Base-by-base conservation (phyloP, 768 basidiomycete species). In the Coprinopsis strossmayeri region DNA sequence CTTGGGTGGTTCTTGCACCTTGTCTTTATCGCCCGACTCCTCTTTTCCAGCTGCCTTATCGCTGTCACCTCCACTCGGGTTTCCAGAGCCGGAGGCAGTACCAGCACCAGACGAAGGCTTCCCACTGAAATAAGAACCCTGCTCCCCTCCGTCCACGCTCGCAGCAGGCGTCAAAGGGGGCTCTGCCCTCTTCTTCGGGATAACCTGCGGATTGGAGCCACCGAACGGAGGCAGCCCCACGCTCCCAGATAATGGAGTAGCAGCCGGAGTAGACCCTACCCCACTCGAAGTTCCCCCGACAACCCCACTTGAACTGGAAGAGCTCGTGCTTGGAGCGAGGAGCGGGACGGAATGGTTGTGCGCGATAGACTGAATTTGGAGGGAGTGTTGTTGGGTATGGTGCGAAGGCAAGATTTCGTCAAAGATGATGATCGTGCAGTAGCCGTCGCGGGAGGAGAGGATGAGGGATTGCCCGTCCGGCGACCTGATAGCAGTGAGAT, bases 381-480 rank as follows among this genome's bases (percentile, higher is more conserved):
- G 77, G 3, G 87, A 81, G 51, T 90, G 87, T 61, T 94, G 94
- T 59, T 97, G 94, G 1, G 84, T 93, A 54, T 90, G 85, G 62
- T 95, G 81, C 3, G 85, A 76, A 0, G 91, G 80, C 1, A 97
- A 77, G 49, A 95, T 86, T 65, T 98, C 95, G 67, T 97, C 94
- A 62, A 99, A 97, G 18, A 90, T 77, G 56, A 96, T 76, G 49
- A 97, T 77, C 0, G 95, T 96, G 70, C 96, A 98, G 66, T 98
- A 99, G 0, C 96, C 96, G 61, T 99, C 96, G 23, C 92, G 82
- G 1, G 92, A 90, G 1, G 93, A 87, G 23, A 97, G 79, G 42
- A 98, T 79, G 15, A 99, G 76, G 34, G 88, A 81, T 64, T 96
- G 91, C 2, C 96, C 96, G 58, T 98, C 96, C 1, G 92, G 82